Evolutionary conservation across 2,329 filamentous ascomycete genomes (phyloP), one percentile per base, ranked within the genome.

Genomic region (Phialophora tarda): DNA sequence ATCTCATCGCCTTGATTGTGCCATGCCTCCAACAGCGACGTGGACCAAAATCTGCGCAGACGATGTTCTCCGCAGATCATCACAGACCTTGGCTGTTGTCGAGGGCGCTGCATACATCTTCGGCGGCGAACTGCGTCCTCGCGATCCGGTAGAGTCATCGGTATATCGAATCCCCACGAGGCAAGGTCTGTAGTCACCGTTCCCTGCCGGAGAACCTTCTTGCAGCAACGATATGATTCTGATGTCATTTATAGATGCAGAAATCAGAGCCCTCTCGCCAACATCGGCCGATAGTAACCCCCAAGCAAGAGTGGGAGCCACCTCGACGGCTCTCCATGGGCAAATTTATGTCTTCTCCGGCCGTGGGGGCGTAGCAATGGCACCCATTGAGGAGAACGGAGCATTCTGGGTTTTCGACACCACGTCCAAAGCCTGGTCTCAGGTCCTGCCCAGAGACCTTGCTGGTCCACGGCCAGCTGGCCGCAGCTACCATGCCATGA

Each of bases 281-380:
- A 17, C 38, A 44, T 44, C 38, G 38, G 38, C 17, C 17, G 38
- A 44, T n/a, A 44, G 7, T 10, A 82, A 68, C 0, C 91, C 92
- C 0, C 78, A 82, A 1, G 83, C 91, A 1, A 86, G 92, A 23
- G 86, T 93, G 1, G 92, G 92, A 23, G 86, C 92, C 71, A 89
- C 91, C 38, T 86, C 89, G 0, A 85, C 89, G 12, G 84, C 87
- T 1, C 85, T 95, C 65, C 84, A 88, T 65, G 84, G 85, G 53
- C 88, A 87, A 24, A 88, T 96, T 73, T 94, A 94, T 78, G 70
- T 96, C 50, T 96, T 93, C 77, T 92, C 91, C 56, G 92, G 93
- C 10, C 88, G 91, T 53, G 89, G 89, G 38, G 90, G 90, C 0
- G 78, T 83, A 2, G 87, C 86, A 30, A 89, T 91, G 85, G 81